These are phyloP conservation scores for Aciculosporium take DNA, from an alignment of 2,329 filamentous ascomycete genomes.

Conservation along the genomic window DNA sequence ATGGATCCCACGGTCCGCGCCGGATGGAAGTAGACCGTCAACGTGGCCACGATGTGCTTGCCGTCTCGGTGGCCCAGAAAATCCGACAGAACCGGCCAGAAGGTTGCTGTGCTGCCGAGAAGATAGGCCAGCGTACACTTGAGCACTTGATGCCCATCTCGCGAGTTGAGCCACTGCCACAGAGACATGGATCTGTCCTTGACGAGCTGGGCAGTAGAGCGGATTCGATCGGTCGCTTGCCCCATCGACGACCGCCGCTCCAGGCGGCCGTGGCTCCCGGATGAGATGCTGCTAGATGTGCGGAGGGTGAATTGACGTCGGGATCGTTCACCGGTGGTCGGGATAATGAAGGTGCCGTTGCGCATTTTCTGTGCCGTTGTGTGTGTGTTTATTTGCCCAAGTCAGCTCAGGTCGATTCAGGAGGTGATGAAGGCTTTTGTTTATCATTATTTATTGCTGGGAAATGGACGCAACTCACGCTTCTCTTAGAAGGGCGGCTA, in stretches of 20 bases:
- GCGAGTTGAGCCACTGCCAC: slow-evolving; percentile 52
- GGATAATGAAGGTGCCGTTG: slow-evolving; percentile 77
- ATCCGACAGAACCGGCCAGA: slow-evolving; percentile 56
- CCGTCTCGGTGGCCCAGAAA: slow-evolving; percentile 74
- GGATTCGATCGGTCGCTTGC: slow-evolving; percentile 8
- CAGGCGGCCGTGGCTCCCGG: slow-evolving; percentile 14
- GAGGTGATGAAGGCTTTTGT: too few species aligned
- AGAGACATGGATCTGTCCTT: slow-evolving; percentile 24
- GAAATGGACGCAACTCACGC: slow-evolving; percentile 27
- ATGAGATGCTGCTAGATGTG: slow-evolving; percentile 23
- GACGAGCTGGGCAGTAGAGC: slow-evolving; percentile 6
- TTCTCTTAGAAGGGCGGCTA: slow-evolving; percentile 30
- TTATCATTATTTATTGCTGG: too few species aligned
- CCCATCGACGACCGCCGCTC: slow-evolving; percentile 10
- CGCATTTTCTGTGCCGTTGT: slow-evolving; percentile 53
- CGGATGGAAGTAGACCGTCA: slow-evolving; percentile 91
- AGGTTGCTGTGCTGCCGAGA: slow-evolving; percentile 73
- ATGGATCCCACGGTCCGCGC: slow-evolving; percentile 77
- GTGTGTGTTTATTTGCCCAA: too few species aligned
- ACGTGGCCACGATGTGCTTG: slow-evolving; percentile 85
- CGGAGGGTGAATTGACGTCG: slow-evolving; percentile 68
- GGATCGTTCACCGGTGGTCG: slow-evolving; percentile 71
- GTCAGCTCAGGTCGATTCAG: too few species aligned
- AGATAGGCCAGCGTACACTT: slow-evolving; percentile 89
- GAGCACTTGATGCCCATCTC: slow-evolving; percentile 63